Evolutionary conservation across 2,329 filamentous ascomycete species (phyloP), one percentile per base, ranked within the genome.

Genomic region (Leptographium lundbergii): DNA sequence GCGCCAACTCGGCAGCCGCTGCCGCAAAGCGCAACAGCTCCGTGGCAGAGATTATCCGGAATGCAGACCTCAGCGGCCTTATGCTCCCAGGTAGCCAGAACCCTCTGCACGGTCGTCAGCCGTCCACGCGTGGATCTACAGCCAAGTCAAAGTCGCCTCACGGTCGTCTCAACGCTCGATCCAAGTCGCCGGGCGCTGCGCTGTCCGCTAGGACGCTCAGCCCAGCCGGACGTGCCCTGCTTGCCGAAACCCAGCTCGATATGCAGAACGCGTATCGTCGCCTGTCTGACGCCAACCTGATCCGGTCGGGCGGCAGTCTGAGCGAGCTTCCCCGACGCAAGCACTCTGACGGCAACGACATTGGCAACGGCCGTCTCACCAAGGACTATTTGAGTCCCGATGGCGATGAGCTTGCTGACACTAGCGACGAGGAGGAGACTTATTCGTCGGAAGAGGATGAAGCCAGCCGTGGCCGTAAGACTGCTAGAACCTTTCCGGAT

Each of bases 231-330:
- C 69, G 69, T 48, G 68, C 72, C 29, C 64, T 82, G 52, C 75
- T 87, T 4, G 79, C 82, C 50, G 82, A 83, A 58, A 84, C 82
- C 13, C 78, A 80, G 54, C 73, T 90, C 57, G 86, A 91, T 67
- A 81, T 88, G 70, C 82, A 79, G 60, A 86, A 77, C 63, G 85
- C 87, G 4, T 89, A 91, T 67, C 78, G 85, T 56, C 80, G 82
- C 60, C 73, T 91, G 22, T 89, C 87, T 1, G 86, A 91, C 67
- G 86, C 86, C 13, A 84, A 85, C 56, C 72, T 91, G 51, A 77
- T 82, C 4, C 78, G 78, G 34, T 84, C 85, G 6, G 78, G 81
- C 22, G 85, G 87, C 32, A 81, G 76, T 56, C 72, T 92, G 36
- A 78, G 85, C 7, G 75, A 77, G 56, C 73, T 89, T 25, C 79